Percentiles rank a stretch among this genome's conserved stretches.
Evolutionary conservation across 768 basidiomycete species (phyloP).

Genomic region (Ephemerocybe angulata): DNA sequence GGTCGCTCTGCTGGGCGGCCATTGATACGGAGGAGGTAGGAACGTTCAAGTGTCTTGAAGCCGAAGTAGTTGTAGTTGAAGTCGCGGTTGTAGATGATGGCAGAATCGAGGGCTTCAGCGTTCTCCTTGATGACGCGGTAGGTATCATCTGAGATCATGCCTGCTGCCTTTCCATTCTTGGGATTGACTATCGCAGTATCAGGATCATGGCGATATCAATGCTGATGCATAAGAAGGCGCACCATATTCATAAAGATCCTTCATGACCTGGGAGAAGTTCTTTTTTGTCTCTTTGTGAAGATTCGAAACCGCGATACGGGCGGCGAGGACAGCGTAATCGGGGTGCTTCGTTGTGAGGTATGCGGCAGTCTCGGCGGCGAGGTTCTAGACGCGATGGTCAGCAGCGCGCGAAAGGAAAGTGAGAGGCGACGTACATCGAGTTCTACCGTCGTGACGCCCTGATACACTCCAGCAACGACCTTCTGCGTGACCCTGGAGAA

Average conservation of each 20-base stretch:
- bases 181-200: conserved; percentile 74
- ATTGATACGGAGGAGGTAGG: conserved; percentile 91
- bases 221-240: conserved; percentile 17
- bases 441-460: conserved; percentile 95
- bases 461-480: conserved; percentile 89
- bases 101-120: conserved; percentile 80
- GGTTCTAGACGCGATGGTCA: conserved; percentile 59
- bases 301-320: conserved; percentile 97
- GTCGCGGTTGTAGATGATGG: conserved; percentile 97
- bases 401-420: background rate
- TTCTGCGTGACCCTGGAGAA: conserved; percentile 76
- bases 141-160: conserved; percentile 89
- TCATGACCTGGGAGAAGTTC: conserved; percentile 88
- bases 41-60: conserved; percentile 99
- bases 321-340: conserved; percentile 97
- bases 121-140: conserved; percentile 81
- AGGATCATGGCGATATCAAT: background rate
- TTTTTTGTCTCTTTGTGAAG: conserved; percentile 99
- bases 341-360: conserved; percentile 96
- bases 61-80: conserved; percentile 98
- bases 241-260: conserved; percentile 89
- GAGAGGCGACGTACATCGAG: conserved; percentile 68
- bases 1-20: conserved; percentile 95
- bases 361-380: conserved; percentile 95
- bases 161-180: conserved; percentile 81